Percentiles rank a stretch among this genome's conserved stretches.
These are phyloP conservation scores for Coniosporium tulheliwenetii DNA, from an alignment of 2,329 filamentous ascomycete species.

Conservation along the genomic window DNA sequence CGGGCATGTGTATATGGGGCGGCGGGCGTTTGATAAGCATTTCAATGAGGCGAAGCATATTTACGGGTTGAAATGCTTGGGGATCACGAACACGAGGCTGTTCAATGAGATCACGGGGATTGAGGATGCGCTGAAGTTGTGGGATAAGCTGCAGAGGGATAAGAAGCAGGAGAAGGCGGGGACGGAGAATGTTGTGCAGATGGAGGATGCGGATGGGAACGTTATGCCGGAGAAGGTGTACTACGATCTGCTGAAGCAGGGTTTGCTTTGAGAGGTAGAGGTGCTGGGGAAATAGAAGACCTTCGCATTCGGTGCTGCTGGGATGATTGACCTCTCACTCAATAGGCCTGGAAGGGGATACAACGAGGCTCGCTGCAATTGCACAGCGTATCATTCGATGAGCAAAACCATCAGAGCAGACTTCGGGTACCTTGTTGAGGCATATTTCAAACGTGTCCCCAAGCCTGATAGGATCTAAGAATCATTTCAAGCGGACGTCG, in stretches of 20 bases:
- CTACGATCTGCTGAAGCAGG: constrained; percentile 85
- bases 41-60: constrained; percentile 91
- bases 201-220: constrained; percentile 95
- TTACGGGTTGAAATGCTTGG: constrained; percentile 83
- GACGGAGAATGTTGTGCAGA: constrained; percentile 80
- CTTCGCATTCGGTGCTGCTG: too few species aligned
- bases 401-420: too few species aligned
- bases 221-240: constrained; percentile 99
- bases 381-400: too few species aligned
- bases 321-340: too few species aligned
- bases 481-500: too few species aligned
- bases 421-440: too few species aligned
- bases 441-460: too few species aligned
- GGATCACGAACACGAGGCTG: constrained; percentile 77
- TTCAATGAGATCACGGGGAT: constrained; percentile 93
- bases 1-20: constrained; percentile 97
- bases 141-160: constrained; percentile 85
- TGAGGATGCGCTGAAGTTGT: constrained; percentile 71
- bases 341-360: too few species aligned
- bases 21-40: constrained; percentile 93
- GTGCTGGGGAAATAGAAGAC: too few species aligned
- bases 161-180: constrained; percentile 62
- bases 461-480: too few species aligned
- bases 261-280: constrained; percentile 37
- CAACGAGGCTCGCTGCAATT: too few species aligned